Evolutionary conservation across 768 basidiomycete species (phyloP), one percentile per base, ranked within the genome.

Genomic region (Phylloporus sp.): DNA sequence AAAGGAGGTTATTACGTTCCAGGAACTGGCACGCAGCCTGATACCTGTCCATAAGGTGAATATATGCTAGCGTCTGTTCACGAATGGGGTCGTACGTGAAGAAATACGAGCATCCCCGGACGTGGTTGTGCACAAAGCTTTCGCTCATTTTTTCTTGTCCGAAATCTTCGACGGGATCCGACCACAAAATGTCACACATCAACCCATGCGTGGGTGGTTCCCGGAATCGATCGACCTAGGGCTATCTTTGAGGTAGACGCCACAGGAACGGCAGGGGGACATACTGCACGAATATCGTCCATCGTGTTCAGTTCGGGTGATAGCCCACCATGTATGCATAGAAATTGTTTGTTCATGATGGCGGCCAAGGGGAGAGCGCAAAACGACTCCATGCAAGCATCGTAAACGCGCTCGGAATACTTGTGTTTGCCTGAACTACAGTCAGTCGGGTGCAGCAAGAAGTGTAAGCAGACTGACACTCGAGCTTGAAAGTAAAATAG

Each of bases 151-250:
- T 95, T 73, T 97, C 95, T 42, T 84, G 82, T 3, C 94, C 96
- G 63, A 97, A 98, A 62, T 97, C 93, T 64, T 99, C 96, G 1
- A 97, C 80, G 9, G 96, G 96, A 69, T 98, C 96, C 0, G 96
- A 85, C 96, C 96, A 99, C 13, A 99, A 74, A 48, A 98, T 91
- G 64, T 99, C 96, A 59, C 95, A 97, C 95, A 99, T 98, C 49
- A 98, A 71, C 4, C 96, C 96, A 45, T 90, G 84, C 0, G 95
- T 98, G 7, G 96, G 96, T 2, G 96, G 95, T 71, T 99, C 96
- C 33, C 94, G 82, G 82, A 97, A 99, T 27, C 96, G 89, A 69
- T 98, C 93, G 63, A 99, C 83, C 91, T 96, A 59, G 9, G 40
- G 44, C 6, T 13, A 10, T 24, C 15, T 3, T 18, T 50, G 37